phyloP scores from a whole-genome alignment of 371 early-diverging fungal species.

The Zychaea mexicana region DNA sequence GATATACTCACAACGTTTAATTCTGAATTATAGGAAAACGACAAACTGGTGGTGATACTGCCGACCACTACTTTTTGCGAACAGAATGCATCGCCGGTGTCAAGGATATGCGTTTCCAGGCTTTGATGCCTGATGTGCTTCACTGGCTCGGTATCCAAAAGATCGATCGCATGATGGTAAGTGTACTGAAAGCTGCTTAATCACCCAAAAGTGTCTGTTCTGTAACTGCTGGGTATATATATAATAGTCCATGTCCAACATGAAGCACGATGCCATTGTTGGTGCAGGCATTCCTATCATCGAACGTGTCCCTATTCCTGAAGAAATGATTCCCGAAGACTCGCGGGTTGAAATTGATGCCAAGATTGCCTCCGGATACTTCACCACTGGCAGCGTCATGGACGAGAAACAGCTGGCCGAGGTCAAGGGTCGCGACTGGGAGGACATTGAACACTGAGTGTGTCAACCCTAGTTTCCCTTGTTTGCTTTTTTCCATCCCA shows the following conservation, averaged over 20 bases:
- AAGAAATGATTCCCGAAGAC: constrained; percentile 88
- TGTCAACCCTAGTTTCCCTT: too few species aligned
- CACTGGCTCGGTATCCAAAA: constrained; percentile 96
- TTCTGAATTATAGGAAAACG: constrained; percentile 48
- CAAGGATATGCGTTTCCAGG: constrained; percentile 98
- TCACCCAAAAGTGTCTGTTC: constrained; percentile 5
- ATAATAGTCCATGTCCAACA: constrained; percentile 86
- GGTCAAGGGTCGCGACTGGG: constrained; percentile 86
- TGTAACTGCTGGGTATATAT: too few species aligned
- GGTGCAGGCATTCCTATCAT: constrained; percentile 89
- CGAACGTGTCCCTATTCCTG: constrained; percentile 91
- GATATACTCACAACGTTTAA: neutral
- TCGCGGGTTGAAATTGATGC: constrained; percentile 96
- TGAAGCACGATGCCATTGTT: constrained; percentile 96
- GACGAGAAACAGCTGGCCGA: constrained; percentile 58
- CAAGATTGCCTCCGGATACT: constrained; percentile 95
- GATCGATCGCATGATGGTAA: constrained; percentile 91
- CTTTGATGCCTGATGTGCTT: constrained; percentile 96
- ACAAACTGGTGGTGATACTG: constrained; percentile 91
- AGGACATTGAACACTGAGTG: constrained; percentile 68
- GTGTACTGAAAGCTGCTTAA: neutral
- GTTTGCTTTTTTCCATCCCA: too few species aligned
- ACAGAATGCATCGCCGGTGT: constrained; percentile 96
- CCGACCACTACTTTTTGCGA: constrained; percentile 86
- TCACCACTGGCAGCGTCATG: constrained; percentile 70